Percentiles rank a stretch among this genome's conserved stretches.
These are phyloP conservation scores for Daldinia sp. DNA, from an alignment of 2,329 filamentous ascomycete species.

Conservation along the genomic window DNA sequence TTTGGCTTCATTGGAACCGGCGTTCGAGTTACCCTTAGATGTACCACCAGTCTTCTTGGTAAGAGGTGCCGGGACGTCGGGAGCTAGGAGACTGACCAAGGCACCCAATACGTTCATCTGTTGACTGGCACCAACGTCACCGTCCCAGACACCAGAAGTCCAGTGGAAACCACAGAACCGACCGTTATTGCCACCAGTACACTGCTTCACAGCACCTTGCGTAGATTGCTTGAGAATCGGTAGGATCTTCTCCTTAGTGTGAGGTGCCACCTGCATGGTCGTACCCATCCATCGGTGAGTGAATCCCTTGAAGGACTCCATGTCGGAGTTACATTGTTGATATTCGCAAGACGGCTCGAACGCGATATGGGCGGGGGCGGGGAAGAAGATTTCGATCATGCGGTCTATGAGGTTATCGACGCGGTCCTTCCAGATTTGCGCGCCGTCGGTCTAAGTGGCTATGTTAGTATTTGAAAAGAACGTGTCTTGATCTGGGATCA, in stretches of 20 bases:
- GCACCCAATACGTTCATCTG: constrained; percentile 69
- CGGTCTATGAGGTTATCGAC: constrained; percentile 67
- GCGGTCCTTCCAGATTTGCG: constrained; percentile 66
- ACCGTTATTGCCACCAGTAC: constrained; percentile 68
- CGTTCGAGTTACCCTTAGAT: constrained; percentile 59
- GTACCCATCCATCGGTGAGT: constrained; percentile 74
- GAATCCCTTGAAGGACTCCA: constrained; percentile 79
- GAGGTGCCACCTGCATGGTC: constrained; percentile 72
- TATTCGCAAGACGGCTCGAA: constrained; percentile 76
- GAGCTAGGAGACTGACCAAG: constrained; percentile 57
- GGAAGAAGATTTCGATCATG: constrained; percentile 65
- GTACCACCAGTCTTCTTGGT: constrained; percentile 65
- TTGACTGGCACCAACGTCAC: constrained; percentile 65
- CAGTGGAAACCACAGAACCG: constrained; percentile 75
- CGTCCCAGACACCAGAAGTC: constrained; percentile 56
- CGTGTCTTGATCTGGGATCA: not conserved
- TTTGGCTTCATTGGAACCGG: constrained; percentile 54
- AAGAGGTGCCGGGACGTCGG: constrained; percentile 57
- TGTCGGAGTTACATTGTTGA: constrained; percentile 75
- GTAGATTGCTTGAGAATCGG: constrained; percentile 70
- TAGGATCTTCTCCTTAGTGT: constrained; percentile 65
- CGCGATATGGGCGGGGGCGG: constrained; percentile 67
- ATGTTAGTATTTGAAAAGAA: constrained; percentile 32
- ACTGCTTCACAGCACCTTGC: constrained; percentile 70
- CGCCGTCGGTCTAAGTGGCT: constrained; percentile 62